These are phyloP conservation scores for Citrus maxima DNA, from an alignment of 345 rosid genomes.

Conservation along the genomic window DNA sequence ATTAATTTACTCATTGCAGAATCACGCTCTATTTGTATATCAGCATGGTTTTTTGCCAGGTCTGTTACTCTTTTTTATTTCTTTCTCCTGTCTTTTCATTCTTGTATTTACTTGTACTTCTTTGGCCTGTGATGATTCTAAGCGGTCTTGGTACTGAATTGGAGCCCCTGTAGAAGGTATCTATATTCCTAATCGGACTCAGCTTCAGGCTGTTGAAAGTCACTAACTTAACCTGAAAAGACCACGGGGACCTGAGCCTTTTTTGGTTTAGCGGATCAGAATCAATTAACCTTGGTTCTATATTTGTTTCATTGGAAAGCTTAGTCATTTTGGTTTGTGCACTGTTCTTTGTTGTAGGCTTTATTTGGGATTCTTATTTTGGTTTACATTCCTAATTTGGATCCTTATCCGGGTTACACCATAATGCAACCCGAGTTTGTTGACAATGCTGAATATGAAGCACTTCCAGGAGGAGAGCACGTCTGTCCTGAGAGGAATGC, in stretches of 20 bases:
- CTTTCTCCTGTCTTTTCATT: neutral
- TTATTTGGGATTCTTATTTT: constrained; percentile 73
- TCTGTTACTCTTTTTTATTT: constrained; percentile 26
- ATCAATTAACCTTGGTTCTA: neutral
- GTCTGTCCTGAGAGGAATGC: constrained; percentile 79
- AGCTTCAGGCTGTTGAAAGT: neutral
- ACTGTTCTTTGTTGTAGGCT: constrained; percentile 42
- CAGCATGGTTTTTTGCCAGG: constrained; percentile 76
- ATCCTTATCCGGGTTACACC: constrained; percentile 67
- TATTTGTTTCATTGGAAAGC: neutral
- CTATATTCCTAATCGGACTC: neutral
- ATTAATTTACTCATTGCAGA: constrained; percentile 41
- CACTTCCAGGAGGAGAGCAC: constrained; percentile 67
- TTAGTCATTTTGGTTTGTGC: neutral
- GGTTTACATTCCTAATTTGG: constrained; percentile 63
- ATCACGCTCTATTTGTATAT: constrained; percentile 45
- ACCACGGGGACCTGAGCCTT: neutral
- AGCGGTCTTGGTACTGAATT: neutral
- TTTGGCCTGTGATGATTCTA: neutral
- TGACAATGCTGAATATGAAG: constrained; percentile 64
- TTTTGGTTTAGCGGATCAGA: neutral
- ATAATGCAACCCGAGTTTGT: constrained; percentile 39
- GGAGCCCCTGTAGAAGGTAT: neutral
- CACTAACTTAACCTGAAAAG: neutral
- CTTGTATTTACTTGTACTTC: neutral